Conservation (phyloP, 352 stramenopile genomes). For the Thraustochytrium striatum region DNA sequence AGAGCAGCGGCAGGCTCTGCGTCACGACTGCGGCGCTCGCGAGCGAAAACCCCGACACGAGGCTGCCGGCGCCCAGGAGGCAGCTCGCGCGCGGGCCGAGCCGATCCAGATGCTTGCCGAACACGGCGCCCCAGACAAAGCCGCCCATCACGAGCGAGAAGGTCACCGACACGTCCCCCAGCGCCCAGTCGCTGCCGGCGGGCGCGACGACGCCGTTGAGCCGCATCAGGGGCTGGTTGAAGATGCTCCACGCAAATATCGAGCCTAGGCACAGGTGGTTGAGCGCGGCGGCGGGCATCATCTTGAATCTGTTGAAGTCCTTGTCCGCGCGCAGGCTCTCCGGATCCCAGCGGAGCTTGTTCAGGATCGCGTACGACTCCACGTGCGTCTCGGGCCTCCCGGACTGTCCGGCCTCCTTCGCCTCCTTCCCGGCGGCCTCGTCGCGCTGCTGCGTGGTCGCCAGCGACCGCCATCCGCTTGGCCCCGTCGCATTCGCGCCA, state of each 20-base stretch:
- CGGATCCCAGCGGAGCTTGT: slow-evolving; percentile 40
- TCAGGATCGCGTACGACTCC: neutral
- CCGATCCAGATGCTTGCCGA: slow-evolving; percentile 55
- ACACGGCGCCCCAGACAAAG: slow-evolving; percentile 53
- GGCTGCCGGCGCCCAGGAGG: slow-evolving; percentile 52
- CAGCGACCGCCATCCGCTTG: too few species aligned
- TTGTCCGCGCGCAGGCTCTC: slow-evolving; percentile 11
- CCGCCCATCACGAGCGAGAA: slow-evolving; percentile 59
- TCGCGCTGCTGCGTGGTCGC: too few species aligned
- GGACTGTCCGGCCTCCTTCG: too few species aligned
- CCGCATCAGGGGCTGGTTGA: slow-evolving; percentile 58
- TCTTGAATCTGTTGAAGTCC: slow-evolving; percentile 42
- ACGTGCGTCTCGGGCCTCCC: too few species aligned
- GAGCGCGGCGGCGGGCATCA: slow-evolving; percentile 51
- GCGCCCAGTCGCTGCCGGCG: slow-evolving; percentile 58
- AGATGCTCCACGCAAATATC: slow-evolving; percentile 64
- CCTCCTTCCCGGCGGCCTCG: too few species aligned
- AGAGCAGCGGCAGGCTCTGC: slow-evolving; percentile 60
- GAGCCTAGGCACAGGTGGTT: slow-evolving; percentile 62
- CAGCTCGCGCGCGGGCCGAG: slow-evolving; percentile 55
- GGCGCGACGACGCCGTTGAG: slow-evolving; percentile 57
- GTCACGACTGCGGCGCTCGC: slow-evolving; percentile 55
- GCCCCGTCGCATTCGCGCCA: too few species aligned
- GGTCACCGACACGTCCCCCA: slow-evolving; percentile 51
- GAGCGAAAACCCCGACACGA: slow-evolving; percentile 56